Base-by-base conservation (phyloP, 2,329 filamentous ascomycete species). In the Venturia aucupariae region DNA sequence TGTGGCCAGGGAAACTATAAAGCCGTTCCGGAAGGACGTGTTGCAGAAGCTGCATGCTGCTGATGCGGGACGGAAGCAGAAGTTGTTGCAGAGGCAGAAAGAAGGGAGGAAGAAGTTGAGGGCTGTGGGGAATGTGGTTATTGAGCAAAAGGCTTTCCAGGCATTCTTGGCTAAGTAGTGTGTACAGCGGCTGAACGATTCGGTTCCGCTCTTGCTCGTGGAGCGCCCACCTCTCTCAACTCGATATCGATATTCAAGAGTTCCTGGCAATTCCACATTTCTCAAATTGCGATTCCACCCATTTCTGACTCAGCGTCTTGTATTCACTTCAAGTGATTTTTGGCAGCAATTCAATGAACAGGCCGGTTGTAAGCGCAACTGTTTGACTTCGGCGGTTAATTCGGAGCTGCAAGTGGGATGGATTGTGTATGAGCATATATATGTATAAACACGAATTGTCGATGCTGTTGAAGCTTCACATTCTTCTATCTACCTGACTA, bases 11-110 rank as follows among this genome's bases (percentile, higher is more conserved):
- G 94, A 97, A 74, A 97, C 92, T 0, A 87, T 99, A 74, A 97
- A 97, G 79, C 91, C 94, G 0, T 99, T 96, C 76, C 83, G 94
- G 59, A 99, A 99, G 75, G 94, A 99, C 70, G 94, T 99, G 2
- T 78, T 96, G 65, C 88, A 89, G 8, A 97, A 97, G 77, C 79
- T 99, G 64, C 95, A 99, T 73, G 94, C 94, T 0, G 90, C 89
- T 67, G 94, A 99, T 77, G 84, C 96, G 19, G 86, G 86, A 3
- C 81, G 94, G 65, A 84, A 92, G 44, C 84, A 86, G 71, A 99
- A 99, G 76, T 76, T 99, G 68, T 77, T 99, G 13, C 93, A 97
- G 78, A 96, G 93, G 81, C 94, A 99, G 76, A 99, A 99, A 78
- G 92, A 92, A 69, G 94, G 94, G 0, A 83, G 92, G 64, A 97